Evolutionary conservation across 768 basidiomycete species (phyloP), one percentile per base, ranked within the genome.

Genomic region (Amanita pallidorosea): DNA sequence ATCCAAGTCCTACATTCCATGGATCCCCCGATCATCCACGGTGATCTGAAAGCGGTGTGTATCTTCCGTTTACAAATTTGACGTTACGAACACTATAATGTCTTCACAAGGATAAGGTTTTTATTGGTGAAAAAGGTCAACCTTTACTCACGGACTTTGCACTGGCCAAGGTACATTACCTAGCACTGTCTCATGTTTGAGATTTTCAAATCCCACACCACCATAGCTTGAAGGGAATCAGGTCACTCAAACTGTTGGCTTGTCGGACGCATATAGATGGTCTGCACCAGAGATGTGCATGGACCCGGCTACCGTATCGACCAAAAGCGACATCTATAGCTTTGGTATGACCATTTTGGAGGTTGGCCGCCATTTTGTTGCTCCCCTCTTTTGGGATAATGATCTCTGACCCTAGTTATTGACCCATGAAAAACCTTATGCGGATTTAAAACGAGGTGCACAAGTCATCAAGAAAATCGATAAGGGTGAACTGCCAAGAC

Each of bases 401-500:
- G 29, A 42, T 13, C 7, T 23, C 13, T 42, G 29, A 17, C 6
- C 34, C 7, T 34, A 51, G 50, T 27, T 51, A 17, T 18, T 51
- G 11, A 44, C 42, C 7, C 50, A 51, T 34, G 20, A 51, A 7
- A 43, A 51, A 35, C 50, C 50, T 18, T 51, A 45, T 22, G 33
- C 50, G 17, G 36, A 18, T n/a, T 12, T 45, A 9, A 42, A 31
- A 15, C 42, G 50, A 13, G 40, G 33, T 15, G 34, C 7, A 8
- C 42, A 45, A 22, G 50, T 51, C 17, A 45, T 51, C 9, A 27
- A 22, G n/a, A 51, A 45, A 23, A 35, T 51, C 36, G 53, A 44
- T 13, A 29, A 27, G 7, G 56, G 60, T n/a, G 57, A 41, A 31
- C 49, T 33, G n/a, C 57, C 60, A 8, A 37, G 37, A 3, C 55